Base-by-base conservation (phyloP, 768 basidiomycete species). In the Phylloporus arenicola region DNA sequence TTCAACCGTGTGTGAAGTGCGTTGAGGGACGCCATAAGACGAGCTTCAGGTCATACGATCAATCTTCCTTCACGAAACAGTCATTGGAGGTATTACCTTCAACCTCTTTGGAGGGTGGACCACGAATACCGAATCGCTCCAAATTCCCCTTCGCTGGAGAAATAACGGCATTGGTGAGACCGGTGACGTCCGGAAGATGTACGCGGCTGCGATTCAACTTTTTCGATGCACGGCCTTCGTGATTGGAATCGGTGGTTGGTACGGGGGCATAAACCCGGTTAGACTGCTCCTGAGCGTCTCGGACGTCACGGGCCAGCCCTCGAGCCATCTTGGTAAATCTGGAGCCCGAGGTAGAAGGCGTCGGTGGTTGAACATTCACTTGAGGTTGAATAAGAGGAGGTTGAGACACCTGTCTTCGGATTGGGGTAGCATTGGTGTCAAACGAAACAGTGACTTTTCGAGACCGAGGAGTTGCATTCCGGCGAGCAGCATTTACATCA, bases 161-260 rank as follows among this genome's bases (percentile, higher is more conserved):
- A 45, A 81, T 80, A 13, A 91, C 82, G 0, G 86, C 90, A 39
- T 75, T 83, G 0, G 88, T 92, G 10, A 92, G 65, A 0, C 90
- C 91, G 8, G 91, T 93, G 4, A 93, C 81, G 58, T 92, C 91
- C 1, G 89, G 90, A 2, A 91, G 70, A 44, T 83, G 78, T 17
- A 89, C 63, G 30, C 74, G 75, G 25, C 69, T 70, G 44, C 62
- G 67, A 44, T 63, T 69, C 11, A 59, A 55, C 48, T 53, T 63
- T 53, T 55, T 62, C 4, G 53, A 43, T 41, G 50, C 13, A 14
- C 47, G 57, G 33, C n/a, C 50, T 24, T 52, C 51, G 14, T 53
- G 49, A 17, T 48, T 41, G 1, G 10, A 29, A 6, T 64, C 55
- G 7, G 44, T 42, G 6, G 42, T 12, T 4, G 20, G 35, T 19